phyloP scores from a whole-genome alignment of 352 stramenopile genomes.

The Thalassiosira pacifica region DNA sequence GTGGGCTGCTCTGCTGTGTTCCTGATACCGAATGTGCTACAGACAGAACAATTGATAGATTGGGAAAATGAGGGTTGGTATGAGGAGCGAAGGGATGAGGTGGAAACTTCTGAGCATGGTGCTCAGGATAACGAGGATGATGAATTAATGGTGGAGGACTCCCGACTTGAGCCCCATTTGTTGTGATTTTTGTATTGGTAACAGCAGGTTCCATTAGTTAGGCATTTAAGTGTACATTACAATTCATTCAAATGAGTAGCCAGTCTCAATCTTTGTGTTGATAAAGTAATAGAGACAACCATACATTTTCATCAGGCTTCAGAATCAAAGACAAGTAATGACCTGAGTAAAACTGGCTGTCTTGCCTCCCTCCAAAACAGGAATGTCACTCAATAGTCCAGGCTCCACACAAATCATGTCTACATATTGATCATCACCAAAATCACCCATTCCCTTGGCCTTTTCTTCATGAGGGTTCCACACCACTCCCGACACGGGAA shows the following conservation, averaged over 20 bases:
- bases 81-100: constrained; percentile 27
- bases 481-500: constrained; percentile 86
- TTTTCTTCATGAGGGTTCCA: constrained; percentile 96
- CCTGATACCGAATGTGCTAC: constrained; percentile 59
- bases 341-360: constrained; percentile 58
- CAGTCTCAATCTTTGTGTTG: too few species aligned
- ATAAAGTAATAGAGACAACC: neutral
- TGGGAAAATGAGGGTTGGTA: constrained; percentile 66
- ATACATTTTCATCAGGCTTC: neutral
- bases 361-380: constrained; percentile 50
- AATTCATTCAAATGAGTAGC: too few species aligned
- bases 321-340: constrained; percentile 23
- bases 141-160: too few species aligned
- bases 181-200: constrained; percentile 14
- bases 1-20: constrained; percentile 58
- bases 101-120: neutral
- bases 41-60: constrained; percentile 65
- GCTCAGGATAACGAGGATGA: neutral
- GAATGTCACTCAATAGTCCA: constrained; percentile 79
- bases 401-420: constrained; percentile 97
- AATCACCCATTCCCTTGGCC: constrained; percentile 93
- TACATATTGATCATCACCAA: constrained; percentile 94
- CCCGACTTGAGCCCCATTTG: constrained; percentile 37
- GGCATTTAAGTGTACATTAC: too few species aligned
- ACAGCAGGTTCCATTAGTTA: neutral